These are phyloP conservation scores for Fusarium pilosicola DNA, from an alignment of 2,329 filamentous ascomycete species.

Conservation along the genomic window DNA sequence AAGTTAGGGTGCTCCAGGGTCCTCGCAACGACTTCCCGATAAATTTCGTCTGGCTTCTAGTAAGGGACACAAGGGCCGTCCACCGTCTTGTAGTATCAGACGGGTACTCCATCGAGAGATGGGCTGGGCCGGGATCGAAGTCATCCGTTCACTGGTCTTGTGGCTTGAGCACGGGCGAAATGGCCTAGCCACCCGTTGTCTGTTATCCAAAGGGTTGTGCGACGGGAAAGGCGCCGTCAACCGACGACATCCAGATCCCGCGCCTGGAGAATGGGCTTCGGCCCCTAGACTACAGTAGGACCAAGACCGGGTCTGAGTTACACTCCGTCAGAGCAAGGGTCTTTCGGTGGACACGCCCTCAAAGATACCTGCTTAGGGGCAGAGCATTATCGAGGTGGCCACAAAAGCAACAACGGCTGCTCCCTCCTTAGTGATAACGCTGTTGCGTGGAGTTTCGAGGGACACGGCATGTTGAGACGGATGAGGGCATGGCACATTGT, in stretches of 20 bases:
- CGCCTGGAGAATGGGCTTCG: constrained; percentile 7
- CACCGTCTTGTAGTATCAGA: neutral
- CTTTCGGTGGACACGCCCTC: neutral
- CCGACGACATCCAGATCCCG: constrained; percentile 20
- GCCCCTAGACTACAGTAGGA: constrained; percentile 6
- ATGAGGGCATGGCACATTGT: constrained; percentile 10
- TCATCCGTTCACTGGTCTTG: constrained; percentile 7
- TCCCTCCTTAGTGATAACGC: neutral
- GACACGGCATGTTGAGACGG: constrained; percentile 5
- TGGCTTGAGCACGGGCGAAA: constrained; percentile 31
- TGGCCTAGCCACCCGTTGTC: constrained; percentile 7
- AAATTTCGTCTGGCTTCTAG: neutral
- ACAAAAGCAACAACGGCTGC: neutral
- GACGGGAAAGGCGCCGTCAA: constrained; percentile 21
- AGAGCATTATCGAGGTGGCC: neutral
- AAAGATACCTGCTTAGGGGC: neutral
- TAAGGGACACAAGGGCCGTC: constrained; percentile 2
- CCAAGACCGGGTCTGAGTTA: constrained; percentile 2
- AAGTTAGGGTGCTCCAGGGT: neutral
- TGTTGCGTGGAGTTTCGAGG: neutral
- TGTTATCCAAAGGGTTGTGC: constrained; percentile 6
- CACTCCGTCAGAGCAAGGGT: constrained; percentile 7
- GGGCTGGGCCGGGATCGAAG: constrained; percentile 5
- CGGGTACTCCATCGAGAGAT: neutral
- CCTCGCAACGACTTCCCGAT: constrained; percentile 32